These are phyloP conservation scores for Wickerhamomyces sydowiorum DNA, from an alignment of 805 yeast genomes.

Conservation along the genomic window DNA sequence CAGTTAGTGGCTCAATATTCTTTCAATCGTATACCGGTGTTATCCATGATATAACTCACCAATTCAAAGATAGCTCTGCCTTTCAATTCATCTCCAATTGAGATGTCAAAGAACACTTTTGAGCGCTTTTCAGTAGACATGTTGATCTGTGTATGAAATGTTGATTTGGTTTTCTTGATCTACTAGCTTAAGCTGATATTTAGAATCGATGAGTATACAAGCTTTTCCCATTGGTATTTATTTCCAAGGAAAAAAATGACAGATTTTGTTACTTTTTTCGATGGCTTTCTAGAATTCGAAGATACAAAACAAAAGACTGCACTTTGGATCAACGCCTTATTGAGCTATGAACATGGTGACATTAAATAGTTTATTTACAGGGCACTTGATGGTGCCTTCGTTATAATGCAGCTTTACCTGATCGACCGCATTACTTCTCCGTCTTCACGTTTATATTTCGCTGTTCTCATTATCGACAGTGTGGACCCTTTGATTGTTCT, in stretches of 20 bases:
- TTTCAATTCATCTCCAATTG: conserved; percentile 59
- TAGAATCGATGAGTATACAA: too few species aligned
- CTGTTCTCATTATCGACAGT: conserved; percentile 25
- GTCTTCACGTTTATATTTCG: not conserved
- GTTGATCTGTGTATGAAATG: not conserved
- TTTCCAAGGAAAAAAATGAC: not conserved
- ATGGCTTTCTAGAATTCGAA: not conserved
- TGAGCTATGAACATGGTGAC: too few species aligned
- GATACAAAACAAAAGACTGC: not conserved
- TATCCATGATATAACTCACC: conserved; percentile 19
- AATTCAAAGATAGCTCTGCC: conserved; percentile 82
- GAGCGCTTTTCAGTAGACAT: conserved; percentile 22
- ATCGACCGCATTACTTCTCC: not conserved
- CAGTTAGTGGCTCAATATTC: not conserved
- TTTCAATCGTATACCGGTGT: conserved; percentile 3
- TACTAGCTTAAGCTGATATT: too few species aligned
- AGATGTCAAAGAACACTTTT: conserved; percentile 72
- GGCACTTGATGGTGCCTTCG: too few species aligned
- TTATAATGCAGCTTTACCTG: not conserved
- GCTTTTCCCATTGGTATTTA: too few species aligned
- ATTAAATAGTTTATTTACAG: too few species aligned
- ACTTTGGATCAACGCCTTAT: too few species aligned
- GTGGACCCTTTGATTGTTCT: conserved; percentile 32
- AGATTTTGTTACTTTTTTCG: not conserved
- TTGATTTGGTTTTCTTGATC: too few species aligned